A percentile compares a stretch with the other conserved stretches of the same genome.
phyloP scores from a whole-genome alignment of 2,329 filamentous ascomycete genomes.

The Hypoxylon sp. region DNA sequence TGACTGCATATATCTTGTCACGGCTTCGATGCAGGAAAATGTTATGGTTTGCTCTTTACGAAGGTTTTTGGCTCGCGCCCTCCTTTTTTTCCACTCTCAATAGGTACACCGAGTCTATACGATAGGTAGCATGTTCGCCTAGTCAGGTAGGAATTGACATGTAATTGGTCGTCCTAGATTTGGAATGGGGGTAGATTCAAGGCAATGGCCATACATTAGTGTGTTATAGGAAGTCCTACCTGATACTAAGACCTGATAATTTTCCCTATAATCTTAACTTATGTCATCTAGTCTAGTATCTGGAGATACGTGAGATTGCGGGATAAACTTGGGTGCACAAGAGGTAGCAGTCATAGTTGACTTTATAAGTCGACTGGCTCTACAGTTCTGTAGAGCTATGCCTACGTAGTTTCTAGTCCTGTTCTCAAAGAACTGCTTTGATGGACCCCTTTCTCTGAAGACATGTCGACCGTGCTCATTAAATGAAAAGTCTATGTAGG shows the following conservation, averaged over 20 bases:
- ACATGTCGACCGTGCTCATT: too few species aligned
- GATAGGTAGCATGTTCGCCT: conserved; percentile 25
- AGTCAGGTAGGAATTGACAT: conserved; percentile 11
- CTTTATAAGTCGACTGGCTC: neutral
- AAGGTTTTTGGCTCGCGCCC: conserved; percentile 36
- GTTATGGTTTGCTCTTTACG: conserved; percentile 22
- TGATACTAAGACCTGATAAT: neutral
- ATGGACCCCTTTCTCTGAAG: too few species aligned
- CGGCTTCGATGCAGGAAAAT: conserved; percentile 22
- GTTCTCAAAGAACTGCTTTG: too few species aligned
- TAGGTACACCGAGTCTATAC: conserved; percentile 19
- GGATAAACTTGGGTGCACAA: neutral
- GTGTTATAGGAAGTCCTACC: neutral
- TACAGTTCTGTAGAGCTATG: too few species aligned
- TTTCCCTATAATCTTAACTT: neutral
- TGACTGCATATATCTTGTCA: conserved; percentile 5
- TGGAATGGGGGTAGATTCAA: neutral
- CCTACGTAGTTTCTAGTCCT: too few species aligned
- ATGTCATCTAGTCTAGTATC: neutral
- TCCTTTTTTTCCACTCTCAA: conserved; percentile 19
- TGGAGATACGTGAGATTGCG: neutral
- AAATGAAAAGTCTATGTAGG: too few species aligned
- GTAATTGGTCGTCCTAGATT: conserved; percentile 18
- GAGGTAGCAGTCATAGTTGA: neutral
- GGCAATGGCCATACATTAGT: neutral